Evolutionary conservation across 768 basidiomycete genomes (phyloP), one percentile per base, ranked within the genome.

Genomic region (Lentinula detonsa): DNA sequence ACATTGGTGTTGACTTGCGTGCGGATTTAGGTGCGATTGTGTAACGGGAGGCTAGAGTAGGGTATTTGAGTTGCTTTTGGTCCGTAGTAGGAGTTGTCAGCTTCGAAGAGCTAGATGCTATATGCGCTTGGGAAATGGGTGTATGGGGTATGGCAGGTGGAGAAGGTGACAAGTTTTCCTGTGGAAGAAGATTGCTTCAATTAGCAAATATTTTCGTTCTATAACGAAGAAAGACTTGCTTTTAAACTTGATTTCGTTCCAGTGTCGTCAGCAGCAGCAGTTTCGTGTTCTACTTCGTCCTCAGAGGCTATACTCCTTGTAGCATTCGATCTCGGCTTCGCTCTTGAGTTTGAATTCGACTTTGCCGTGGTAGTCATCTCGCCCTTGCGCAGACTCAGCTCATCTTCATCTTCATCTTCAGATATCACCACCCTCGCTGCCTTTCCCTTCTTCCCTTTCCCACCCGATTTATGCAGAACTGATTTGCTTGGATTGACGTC

Each of bases 1-100:
- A 81, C 86, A 92, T 88, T 4, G 87, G 81, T 2, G 84, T 83
- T 23, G 78, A 71, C 64, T 79, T 85, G 39, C 55, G 55, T n/a
- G 55, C 40, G 3, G 70, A 73, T 33, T 75, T 75, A 3, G 81
- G 75, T n/a, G 79, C 80, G 62, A 83, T 76, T 51, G 81, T 78
- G 62, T 82, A 79, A 6, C 73, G 73, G 18, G 75, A 71, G 55
- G 71, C 66, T 33, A 74, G 70, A 63, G 62, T 61, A 58, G 55
- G 46, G 51, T 35, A 55, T 33, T 50, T 57, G 53, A 31, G 31
- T 7, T 15, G 13, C 33, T 33, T 16, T 51, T 16, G 21, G 39
- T 21, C 54, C n/a, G 39, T 33, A 45, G 43, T 37, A 23, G 42
- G 60, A 23, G 54, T 66, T 61, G 63, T 61, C n/a, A 28, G 58